phyloP scores from a whole-genome alignment of 495 filamentous ascomycete species.

The Aspergillus saccharolyticus region DNA sequence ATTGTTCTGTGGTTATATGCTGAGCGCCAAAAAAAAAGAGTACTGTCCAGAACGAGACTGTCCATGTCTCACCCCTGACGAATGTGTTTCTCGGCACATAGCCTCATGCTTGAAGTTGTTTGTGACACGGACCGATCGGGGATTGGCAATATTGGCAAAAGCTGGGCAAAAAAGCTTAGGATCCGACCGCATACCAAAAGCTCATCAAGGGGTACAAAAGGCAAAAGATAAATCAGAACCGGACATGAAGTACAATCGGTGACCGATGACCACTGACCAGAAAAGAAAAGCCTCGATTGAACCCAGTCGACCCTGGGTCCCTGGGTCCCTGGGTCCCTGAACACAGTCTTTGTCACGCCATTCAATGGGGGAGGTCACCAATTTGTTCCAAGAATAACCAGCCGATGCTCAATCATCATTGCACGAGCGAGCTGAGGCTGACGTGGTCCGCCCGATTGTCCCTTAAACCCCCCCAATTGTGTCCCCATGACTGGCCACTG shows the following conservation, averaged over 20 bases:
- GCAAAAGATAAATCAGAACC: not conserved
- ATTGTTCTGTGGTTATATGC: not conserved
- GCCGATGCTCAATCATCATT: not conserved
- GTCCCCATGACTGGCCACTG: not conserved
- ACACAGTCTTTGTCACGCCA: not conserved
- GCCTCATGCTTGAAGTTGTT: not conserved
- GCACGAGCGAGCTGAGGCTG: not conserved
- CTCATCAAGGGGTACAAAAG: not conserved
- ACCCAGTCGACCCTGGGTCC: not conserved
- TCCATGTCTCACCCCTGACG: not conserved
- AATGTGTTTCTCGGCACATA: not conserved
- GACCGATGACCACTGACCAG: not conserved
- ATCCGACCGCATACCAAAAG: not conserved
- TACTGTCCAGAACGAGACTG: not conserved
- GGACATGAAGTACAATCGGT: no score
- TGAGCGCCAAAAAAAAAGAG: not conserved
- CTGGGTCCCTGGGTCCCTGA: no score
- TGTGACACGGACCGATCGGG: not conserved
- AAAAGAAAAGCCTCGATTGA: not conserved
- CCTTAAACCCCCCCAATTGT: no score
- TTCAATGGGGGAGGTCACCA: not conserved
- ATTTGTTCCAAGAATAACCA: not conserved
- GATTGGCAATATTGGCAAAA: not conserved
- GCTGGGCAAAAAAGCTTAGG: not conserved
- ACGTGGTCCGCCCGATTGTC: not conserved